phyloP scores from a whole-genome alignment of 2,329 filamentous ascomycete species.

The Torrubiella hemipterigena region DNA sequence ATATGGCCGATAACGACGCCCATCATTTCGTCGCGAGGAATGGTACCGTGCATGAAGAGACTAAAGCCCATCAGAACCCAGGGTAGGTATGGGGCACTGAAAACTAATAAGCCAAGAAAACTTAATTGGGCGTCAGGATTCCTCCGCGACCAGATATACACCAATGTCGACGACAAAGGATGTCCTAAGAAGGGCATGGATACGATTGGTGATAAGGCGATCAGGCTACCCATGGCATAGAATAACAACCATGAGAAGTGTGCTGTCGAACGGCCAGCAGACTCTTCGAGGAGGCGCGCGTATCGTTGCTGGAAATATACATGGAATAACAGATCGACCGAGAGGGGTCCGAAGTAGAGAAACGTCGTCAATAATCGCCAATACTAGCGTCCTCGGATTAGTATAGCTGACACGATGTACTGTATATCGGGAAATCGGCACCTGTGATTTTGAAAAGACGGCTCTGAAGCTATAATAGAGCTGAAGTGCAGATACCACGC shows the following conservation, averaged over 20 bases:
- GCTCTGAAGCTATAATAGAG: slow-evolving; percentile 93
- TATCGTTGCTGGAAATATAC: slow-evolving; percentile 98
- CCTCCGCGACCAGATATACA: slow-evolving; percentile 94
- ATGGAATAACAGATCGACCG: slow-evolving; percentile 89
- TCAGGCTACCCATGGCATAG: slow-evolving; percentile 69
- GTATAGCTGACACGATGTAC: slow-evolving; percentile 2
- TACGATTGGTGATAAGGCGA: slow-evolving; percentile 73
- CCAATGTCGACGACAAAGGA: slow-evolving; percentile 79
- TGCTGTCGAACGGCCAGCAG: slow-evolving; percentile 79
- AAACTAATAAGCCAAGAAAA: slow-evolving; percentile 78
- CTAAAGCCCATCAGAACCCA: slow-evolving; percentile 95
- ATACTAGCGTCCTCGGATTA: slow-evolving; percentile 49
- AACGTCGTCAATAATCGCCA: slow-evolving; percentile 96
- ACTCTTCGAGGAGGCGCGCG: slow-evolving; percentile 87
- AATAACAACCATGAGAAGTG: slow-evolving; percentile 91
- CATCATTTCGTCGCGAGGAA: slow-evolving; percentile 94
- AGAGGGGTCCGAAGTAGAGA: slow-evolving; percentile 92
- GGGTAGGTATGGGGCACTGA: slow-evolving; percentile 86
- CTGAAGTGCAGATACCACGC: slow-evolving; percentile 85
- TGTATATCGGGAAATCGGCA: slow-evolving; percentile 26
- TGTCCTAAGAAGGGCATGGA: slow-evolving; percentile 93
- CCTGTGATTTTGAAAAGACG: slow-evolving; percentile 86
- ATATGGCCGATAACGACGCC: slow-evolving; percentile 90
- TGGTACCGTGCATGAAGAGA: slow-evolving; percentile 73
- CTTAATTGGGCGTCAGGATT: slow-evolving; percentile 88